Conservation (phyloP, 2,329 filamentous ascomycete species). For the Pezicula carpinea region DNA sequence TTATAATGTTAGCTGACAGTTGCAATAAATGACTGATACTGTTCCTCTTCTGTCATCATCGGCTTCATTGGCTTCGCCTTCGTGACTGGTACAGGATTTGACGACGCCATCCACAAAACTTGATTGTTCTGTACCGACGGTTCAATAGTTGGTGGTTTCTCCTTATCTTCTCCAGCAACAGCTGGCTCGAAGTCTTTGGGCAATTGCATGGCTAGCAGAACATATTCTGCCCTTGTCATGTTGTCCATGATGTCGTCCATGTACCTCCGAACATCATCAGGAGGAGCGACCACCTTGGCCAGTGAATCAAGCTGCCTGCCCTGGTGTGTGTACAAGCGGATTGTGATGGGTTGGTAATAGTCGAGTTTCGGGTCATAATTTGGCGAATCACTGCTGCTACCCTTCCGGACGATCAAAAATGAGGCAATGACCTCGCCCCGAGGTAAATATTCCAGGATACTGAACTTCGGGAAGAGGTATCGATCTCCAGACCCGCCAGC, state of each 20-base stretch:
- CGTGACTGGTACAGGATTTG: background rate
- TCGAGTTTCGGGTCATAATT: slow-evolving; percentile 59
- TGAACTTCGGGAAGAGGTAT: slow-evolving; percentile 74
- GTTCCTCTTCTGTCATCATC: slow-evolving; percentile 33
- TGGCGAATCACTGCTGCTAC: slow-evolving; percentile 56
- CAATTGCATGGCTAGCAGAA: slow-evolving; percentile 62
- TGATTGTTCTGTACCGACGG: slow-evolving; percentile 10
- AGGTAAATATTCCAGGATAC: slow-evolving; percentile 67
- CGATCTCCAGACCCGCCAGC: slow-evolving; percentile 63
- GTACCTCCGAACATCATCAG: slow-evolving; percentile 58
- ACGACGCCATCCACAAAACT: slow-evolving; percentile 32
- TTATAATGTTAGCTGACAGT: slow-evolving; percentile 1
- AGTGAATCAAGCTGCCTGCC: slow-evolving; percentile 57
- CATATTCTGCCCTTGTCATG: slow-evolving; percentile 63
- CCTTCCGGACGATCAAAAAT: slow-evolving; percentile 72
- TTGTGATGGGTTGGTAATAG: slow-evolving; percentile 72
- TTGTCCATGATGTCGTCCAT: slow-evolving; percentile 69
- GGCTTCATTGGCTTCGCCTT: slow-evolving; percentile 20
- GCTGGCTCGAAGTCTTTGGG: slow-evolving; percentile 38
- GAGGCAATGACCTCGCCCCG: slow-evolving; percentile 62
- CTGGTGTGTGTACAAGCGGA: slow-evolving; percentile 51
- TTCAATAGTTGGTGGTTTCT: slow-evolving; percentile 8
- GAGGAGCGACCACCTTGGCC: slow-evolving; percentile 55
- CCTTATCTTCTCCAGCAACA: slow-evolving; percentile 10
- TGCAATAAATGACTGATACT: slow-evolving; percentile 39